Evolutionary conservation across 164 flowering plant species (phyloP).

Genomic region (Cinnamomum chago): DNA sequence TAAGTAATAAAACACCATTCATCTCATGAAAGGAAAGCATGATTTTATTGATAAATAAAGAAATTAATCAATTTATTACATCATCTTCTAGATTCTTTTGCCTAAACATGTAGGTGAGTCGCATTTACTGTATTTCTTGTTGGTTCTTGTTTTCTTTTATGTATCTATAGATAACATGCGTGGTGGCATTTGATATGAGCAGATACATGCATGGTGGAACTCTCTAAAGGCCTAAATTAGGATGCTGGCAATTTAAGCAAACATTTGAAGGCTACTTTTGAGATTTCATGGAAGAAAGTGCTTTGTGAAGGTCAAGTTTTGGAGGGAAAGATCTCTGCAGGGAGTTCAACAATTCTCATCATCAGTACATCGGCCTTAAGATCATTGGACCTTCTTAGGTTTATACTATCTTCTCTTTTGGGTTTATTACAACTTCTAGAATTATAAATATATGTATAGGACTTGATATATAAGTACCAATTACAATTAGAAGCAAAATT

Average conservation of each 20-base stretch:
- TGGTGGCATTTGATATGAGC: slow-evolving; percentile 8
- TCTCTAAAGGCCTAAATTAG: slow-evolving; percentile 32
- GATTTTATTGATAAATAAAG: too few relatives aligned
- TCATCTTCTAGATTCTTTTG: not conserved
- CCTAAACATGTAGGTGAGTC: not conserved
- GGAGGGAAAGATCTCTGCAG: slow-evolving; percentile 64
- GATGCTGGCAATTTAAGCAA: slow-evolving; percentile 44
- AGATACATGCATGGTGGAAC: slow-evolving; percentile 60
- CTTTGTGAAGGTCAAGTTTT: slow-evolving; percentile 47
- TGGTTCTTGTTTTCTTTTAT: too few relatives aligned
- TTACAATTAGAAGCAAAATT: too few relatives aligned
- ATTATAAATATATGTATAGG: not conserved
- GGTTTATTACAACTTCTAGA: not conserved
- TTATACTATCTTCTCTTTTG: not conserved
- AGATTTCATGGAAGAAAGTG: slow-evolving; percentile 57
- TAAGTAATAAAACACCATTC: too few relatives aligned
- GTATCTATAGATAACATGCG: not conserved
- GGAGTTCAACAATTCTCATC: slow-evolving; percentile 72
- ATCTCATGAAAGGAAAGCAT: too few relatives aligned
- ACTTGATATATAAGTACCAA: too few relatives aligned
- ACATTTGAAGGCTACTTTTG: slow-evolving; percentile 61
- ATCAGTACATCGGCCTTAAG: slow-evolving; percentile 71
- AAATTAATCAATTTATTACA: too few relatives aligned
- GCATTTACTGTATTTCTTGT: too few relatives aligned
- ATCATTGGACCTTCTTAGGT: slow-evolving; percentile 80